A percentile compares a stretch with the other conserved stretches of the same genome.
These are phyloP conservation scores for Hypoxylon intermedium DNA, from an alignment of 495 filamentous ascomycete genomes.

Conservation along the genomic window DNA sequence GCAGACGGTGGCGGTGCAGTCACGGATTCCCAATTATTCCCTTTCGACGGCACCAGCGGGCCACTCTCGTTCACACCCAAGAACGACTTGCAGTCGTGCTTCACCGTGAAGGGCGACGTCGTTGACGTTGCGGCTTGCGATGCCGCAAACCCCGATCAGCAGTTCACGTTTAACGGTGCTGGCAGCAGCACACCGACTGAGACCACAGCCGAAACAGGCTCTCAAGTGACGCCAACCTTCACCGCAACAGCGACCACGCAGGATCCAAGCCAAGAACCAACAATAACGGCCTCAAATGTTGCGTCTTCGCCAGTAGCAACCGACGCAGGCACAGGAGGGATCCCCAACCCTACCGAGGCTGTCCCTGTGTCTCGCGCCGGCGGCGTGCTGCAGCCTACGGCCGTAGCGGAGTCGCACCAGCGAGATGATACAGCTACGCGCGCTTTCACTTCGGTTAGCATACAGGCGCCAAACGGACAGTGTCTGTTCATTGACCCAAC, in stretches of 20 bases:
- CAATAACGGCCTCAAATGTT: constrained; percentile 8
- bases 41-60: constrained; percentile 51
- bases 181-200: constrained; percentile 7
- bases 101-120: constrained; percentile 53
- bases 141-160: constrained; percentile 50
- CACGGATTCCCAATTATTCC: constrained; percentile 58
- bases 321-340: constrained; percentile 22
- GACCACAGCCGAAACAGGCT: background rate
- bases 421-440: constrained; percentile 57
- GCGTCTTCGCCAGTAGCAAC: constrained; percentile 14
- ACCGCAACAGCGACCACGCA: constrained; percentile 18
- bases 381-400: constrained; percentile 55
- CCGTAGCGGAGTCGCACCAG: constrained; percentile 55
- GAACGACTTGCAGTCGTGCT: constrained; percentile 53
- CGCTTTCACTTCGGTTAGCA: constrained; percentile 54
- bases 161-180: constrained; percentile 54
- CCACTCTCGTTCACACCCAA: constrained; percentile 52
- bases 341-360: constrained; percentile 54
- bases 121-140: constrained; percentile 55
- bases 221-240: constrained; percentile 2
- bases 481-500: constrained; percentile 62
- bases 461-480: constrained; percentile 56
- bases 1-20: constrained; percentile 60
- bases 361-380: constrained; percentile 60
- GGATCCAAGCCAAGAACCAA: constrained; percentile 4